Evolutionary conservation across 371 early-diverging fungal genomes (phyloP).

Genomic region (Mucor irregularis): DNA sequence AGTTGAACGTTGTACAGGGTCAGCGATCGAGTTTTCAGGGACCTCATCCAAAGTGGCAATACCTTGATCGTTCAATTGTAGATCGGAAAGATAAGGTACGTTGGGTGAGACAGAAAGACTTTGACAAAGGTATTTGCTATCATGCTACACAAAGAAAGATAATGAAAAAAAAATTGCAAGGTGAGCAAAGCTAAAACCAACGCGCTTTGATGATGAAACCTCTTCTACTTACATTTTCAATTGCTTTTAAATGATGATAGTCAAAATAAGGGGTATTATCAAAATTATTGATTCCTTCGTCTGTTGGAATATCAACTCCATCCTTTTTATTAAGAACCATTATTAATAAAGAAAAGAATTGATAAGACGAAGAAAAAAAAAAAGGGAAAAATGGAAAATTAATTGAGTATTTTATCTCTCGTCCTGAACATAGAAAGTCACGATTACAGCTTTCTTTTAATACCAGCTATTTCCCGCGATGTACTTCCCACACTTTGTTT

Average conservation of each 20-base stretch:
- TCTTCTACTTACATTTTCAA: conserved; percentile 36
- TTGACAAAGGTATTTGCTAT: conserved; percentile 48
- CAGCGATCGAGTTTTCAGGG: conserved; percentile 1
- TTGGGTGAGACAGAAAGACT: conserved; percentile 23
- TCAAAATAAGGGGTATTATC: conserved; percentile 47
- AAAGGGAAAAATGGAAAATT: conserved; percentile 5
- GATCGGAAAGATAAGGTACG: conserved; percentile 7
- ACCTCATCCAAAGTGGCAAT: conserved; percentile 1
- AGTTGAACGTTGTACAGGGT: conserved; percentile 2
- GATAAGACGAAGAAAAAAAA: neutral
- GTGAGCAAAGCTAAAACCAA: too few relatives aligned
- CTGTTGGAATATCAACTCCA: conserved; percentile 16
- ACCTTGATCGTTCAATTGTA: conserved; percentile 1
- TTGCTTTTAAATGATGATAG: conserved; percentile 44
- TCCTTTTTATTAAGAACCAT: conserved; percentile 3
- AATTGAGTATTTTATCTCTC: too few relatives aligned
- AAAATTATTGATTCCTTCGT: conserved; percentile 16
- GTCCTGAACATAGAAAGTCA: conserved; percentile 23
- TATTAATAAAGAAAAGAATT: neutral
- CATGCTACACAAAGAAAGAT: conserved; percentile 27
- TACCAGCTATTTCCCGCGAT: too few relatives aligned
- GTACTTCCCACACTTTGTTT: too few relatives aligned
- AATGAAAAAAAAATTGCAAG: neutral
- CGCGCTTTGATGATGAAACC: too few relatives aligned
- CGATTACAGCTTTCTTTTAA: conserved; percentile 16